Conservation (phyloP, 2,329 filamentous ascomycete species). For the Colletotrichum melonis region DNA sequence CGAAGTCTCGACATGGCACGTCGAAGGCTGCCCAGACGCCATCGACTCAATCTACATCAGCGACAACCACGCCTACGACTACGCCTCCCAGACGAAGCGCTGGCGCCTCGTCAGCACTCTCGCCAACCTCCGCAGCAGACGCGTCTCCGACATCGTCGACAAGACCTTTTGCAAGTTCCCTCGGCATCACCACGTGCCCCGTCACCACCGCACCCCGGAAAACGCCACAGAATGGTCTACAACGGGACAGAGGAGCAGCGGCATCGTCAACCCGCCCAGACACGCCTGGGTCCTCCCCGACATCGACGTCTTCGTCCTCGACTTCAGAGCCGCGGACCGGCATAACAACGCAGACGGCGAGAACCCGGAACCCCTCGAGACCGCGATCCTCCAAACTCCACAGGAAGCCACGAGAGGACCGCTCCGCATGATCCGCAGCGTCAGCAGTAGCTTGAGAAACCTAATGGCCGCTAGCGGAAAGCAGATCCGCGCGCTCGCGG, state of each 20-base stretch:
- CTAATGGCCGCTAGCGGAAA: too few relatives aligned
- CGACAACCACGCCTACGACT: background rate
- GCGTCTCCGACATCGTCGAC: background rate
- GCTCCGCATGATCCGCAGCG: background rate
- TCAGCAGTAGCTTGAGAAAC: background rate
- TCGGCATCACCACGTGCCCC: background rate
- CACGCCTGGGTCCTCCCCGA: background rate
- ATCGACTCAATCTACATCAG: background rate
- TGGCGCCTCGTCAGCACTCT: background rate
- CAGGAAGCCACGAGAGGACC: background rate
- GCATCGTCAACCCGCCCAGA: background rate
- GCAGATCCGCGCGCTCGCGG: background rate
- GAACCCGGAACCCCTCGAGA: background rate
- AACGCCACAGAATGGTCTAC: background rate
- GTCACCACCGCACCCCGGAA: background rate
- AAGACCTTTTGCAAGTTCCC: background rate
- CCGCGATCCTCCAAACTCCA: background rate
- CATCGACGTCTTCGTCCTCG: background rate
- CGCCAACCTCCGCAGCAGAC: background rate
- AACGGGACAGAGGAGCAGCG: too few relatives aligned
- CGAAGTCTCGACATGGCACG: background rate
- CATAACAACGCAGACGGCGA: background rate
- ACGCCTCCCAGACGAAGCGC: background rate
- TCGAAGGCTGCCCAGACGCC: background rate
- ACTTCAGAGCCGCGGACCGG: background rate